phyloP scores from a whole-genome alignment of 257 asterid species.

The Catharanthus roseus region DNA sequence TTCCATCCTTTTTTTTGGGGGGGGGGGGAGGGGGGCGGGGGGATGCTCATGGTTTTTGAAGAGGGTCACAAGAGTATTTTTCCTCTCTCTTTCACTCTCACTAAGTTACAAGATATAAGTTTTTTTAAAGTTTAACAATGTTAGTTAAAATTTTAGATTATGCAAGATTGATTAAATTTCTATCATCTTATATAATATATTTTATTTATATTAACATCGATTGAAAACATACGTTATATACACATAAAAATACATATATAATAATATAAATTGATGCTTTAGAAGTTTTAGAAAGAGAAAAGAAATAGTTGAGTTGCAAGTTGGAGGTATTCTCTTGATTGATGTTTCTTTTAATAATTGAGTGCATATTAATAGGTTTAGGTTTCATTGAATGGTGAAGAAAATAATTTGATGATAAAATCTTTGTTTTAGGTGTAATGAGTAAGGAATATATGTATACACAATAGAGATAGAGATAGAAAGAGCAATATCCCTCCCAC shows the following conservation, averaged over 20 bases:
- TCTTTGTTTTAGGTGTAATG: conserved; percentile 7
- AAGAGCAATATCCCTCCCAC: background rate
- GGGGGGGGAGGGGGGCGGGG: too few relatives aligned
- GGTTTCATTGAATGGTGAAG: conserved; percentile 18
- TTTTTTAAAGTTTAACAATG: too few relatives aligned
- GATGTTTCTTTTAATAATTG: conserved; percentile 3
- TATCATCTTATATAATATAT: too few relatives aligned
- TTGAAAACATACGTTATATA: too few relatives aligned
- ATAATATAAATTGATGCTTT: background rate
- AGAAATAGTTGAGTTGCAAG: too few relatives aligned
- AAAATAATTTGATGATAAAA: background rate
- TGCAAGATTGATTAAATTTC: too few relatives aligned
- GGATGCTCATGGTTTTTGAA: background rate
- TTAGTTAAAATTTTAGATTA: too few relatives aligned
- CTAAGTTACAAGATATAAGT: too few relatives aligned
- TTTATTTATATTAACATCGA: too few relatives aligned
- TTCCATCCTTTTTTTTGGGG: background rate
- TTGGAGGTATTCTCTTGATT: background rate
- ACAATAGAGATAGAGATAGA: conserved; percentile 5
- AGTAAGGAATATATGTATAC: conserved; percentile 14
- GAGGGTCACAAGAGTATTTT: too few relatives aligned
- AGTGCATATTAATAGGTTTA: background rate
- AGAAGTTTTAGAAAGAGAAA: background rate
- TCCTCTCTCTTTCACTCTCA: too few relatives aligned
- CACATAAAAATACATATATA: too few relatives aligned